phyloP scores from a whole-genome alignment of 345 rosid genomes.

The Populus alba region DNA sequence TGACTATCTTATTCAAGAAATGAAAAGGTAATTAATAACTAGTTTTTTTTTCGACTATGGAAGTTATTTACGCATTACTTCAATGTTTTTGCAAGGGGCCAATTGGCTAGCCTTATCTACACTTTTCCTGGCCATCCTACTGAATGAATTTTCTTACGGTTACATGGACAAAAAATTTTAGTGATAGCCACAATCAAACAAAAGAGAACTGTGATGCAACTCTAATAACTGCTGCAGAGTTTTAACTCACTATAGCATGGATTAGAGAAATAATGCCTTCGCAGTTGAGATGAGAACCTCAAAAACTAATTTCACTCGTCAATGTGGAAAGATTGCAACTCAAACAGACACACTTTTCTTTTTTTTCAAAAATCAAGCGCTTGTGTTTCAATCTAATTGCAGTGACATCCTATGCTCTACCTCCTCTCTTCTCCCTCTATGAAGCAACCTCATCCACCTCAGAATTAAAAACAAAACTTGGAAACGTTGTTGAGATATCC shows the following conservation, averaged over 20 bases:
- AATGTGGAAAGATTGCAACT: background rate
- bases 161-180: background rate
- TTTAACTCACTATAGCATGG: background rate
- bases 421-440: slow-evolving; percentile 11
- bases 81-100: background rate
- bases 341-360: background rate
- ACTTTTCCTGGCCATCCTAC: background rate
- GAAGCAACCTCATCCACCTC: slow-evolving; percentile 91
- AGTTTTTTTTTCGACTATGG: no score
- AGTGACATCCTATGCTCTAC: slow-evolving; percentile 8
- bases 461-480: slow-evolving; percentile 89
- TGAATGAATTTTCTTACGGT: background rate
- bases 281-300: background rate
- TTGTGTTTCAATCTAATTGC: background rate
- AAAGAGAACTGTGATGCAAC: background rate
- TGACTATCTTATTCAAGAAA: no score
- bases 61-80: no score
- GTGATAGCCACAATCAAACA: background rate
- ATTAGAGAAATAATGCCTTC: background rate
- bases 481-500: slow-evolving; percentile 94
- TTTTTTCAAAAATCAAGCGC: background rate
- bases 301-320: background rate
- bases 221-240: background rate
- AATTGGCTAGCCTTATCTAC: background rate
- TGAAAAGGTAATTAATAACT: no score